Evolutionary conservation across 306 rosid genomes (phyloP), one percentile per base, ranked within the genome.

Genomic region (Sphenostylis stenocarpa): DNA sequence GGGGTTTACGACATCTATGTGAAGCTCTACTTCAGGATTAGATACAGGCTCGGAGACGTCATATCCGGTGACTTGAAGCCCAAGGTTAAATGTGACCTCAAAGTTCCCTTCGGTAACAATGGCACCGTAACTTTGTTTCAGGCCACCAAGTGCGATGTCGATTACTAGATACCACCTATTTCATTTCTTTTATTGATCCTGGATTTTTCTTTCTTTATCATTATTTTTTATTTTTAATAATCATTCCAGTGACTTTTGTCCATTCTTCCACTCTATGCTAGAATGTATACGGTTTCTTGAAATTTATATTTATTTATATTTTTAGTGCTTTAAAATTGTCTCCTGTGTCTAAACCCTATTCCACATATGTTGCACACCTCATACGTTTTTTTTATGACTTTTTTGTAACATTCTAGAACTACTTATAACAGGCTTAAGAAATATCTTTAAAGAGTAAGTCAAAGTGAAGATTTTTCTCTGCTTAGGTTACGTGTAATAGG

Each of bases 51-150:
- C 6, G 91, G 91, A 0, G 69, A 34, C 17, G 15, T 78, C 3
- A 87, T 64, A 53, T 29, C 80, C 0, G 45, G 87, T 2, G 19
- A 63, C 10, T 65, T 33, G 34, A 84, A 90, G 80, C 93, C 93
- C 24, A 88, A 78, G 70, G 84, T 80, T 10, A 61, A 85, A 57
- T 92, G 97, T 52, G 84, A 79, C 6, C 43, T 92, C 65, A 85
- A 48, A 47, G 82, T 91, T 85, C 89, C 92, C 0, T 19, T 89
- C 3, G 61, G 75, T 16, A 67, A 26, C 20, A n/a, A 23, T 23
- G 23, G 6, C 44, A 77, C 9, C 7, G 19, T 62, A 0, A 11
- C 26, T 1, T 14, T 17, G 0, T 86, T 90, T 49, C 23, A 66
- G 75, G n/a, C 84, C 4, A 80, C 87, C 51, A 75, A 78, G 78